These are phyloP conservation scores for Aegle marmelos DNA, from an alignment of 345 rosid genomes.

Conservation along the genomic window DNA sequence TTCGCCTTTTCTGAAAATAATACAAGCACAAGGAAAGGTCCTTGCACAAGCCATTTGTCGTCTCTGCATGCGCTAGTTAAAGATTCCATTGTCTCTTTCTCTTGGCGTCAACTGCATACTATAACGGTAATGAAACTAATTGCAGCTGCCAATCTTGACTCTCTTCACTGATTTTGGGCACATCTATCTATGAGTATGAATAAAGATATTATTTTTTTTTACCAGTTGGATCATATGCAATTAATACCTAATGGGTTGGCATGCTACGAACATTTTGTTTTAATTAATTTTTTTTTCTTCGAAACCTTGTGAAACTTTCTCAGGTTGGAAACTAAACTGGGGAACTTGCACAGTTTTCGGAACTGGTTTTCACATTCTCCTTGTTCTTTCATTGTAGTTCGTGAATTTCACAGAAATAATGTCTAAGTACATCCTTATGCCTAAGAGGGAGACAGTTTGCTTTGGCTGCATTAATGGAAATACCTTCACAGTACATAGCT, in stretches of 20 bases:
- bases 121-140: not conserved
- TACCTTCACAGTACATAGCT: conserved; percentile 53
- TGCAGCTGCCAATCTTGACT: not conserved
- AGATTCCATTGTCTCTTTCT: not conserved
- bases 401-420: conserved; percentile 53
- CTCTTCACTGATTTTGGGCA: not conserved
- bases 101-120: not conserved
- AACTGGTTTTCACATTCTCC: not conserved
- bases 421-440: conserved; percentile 23
- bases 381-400: conserved; percentile 28
- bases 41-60: not conserved
- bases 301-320: no score
- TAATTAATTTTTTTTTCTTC: not conserved
- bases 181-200: not conserved
- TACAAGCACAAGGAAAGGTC: not conserved
- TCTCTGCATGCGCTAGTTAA: not conserved
- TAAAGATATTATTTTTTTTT: no score
- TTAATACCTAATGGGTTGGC: no score
- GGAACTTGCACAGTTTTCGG: no score
- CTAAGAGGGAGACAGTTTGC: conserved; percentile 51
- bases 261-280: not conserved
- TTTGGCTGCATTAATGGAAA: conserved; percentile 53
- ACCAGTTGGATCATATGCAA: not conserved
- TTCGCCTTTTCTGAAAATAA: not conserved
- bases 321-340: conserved; percentile 26